Evolutionary conservation across 495 filamentous ascomycete genomes (phyloP).

Genomic region (Glonium stellatum): DNA sequence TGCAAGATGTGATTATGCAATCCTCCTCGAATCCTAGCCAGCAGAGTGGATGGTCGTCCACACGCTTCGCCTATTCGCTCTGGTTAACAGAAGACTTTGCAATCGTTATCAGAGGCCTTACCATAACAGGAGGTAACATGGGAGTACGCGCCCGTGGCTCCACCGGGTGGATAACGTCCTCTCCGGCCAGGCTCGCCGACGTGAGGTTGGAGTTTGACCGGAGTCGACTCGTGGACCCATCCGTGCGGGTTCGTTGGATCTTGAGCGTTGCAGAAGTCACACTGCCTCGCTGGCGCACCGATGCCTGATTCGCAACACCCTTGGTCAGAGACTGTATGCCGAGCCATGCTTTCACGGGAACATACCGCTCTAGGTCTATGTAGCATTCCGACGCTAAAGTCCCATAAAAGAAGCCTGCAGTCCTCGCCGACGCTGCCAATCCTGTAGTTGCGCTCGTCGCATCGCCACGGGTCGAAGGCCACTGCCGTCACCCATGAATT

Average conservation of each 20-base stretch:
- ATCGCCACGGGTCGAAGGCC: slow-evolving; percentile 92
- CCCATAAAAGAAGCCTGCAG: slow-evolving; percentile 83
- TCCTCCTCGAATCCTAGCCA: slow-evolving; percentile 90
- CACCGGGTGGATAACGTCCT: slow-evolving; percentile 64
- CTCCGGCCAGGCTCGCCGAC: slow-evolving; percentile 41
- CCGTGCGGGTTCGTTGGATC: slow-evolving; percentile 34
- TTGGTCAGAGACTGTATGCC: slow-evolving; percentile 3
- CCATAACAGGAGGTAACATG: slow-evolving; percentile 88
- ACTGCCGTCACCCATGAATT: slow-evolving; percentile 92
- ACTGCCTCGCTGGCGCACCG: slow-evolving; percentile 54
- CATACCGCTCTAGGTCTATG: slow-evolving; percentile 74
- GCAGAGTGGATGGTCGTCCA: slow-evolving; percentile 78
- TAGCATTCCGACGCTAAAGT: slow-evolving; percentile 95
- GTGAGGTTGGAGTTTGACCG: slow-evolving; percentile 59
- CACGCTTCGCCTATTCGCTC: slow-evolving; percentile 61
- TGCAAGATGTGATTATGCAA: slow-evolving; percentile 84
- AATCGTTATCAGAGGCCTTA: slow-evolving; percentile 34
- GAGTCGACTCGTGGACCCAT: slow-evolving; percentile 46
- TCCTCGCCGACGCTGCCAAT: slow-evolving; percentile 96
- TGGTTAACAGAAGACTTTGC: not conserved
- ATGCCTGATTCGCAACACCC: slow-evolving; percentile 39
- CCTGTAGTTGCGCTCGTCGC: slow-evolving; percentile 87
- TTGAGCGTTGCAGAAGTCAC: slow-evolving; percentile 36
- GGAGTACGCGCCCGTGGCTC: slow-evolving; percentile 73
- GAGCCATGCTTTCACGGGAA: slow-evolving; percentile 23